phyloP scores from a whole-genome alignment of 495 filamentous ascomycete genomes.

The Penicillium argentinense region DNA sequence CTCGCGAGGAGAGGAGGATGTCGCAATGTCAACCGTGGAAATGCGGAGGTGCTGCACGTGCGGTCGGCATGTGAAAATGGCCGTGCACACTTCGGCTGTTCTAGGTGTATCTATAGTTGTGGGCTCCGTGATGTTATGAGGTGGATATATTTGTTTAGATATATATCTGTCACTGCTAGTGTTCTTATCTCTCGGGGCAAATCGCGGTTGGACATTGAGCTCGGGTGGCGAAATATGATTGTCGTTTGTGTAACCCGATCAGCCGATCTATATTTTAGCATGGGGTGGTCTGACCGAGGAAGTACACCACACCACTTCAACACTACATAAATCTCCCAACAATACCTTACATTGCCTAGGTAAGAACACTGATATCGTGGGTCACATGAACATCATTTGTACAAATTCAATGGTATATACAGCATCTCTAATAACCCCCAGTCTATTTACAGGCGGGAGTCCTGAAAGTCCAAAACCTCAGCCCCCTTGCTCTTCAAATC shows the following conservation, averaged over 20 bases:
- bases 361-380: not conserved
- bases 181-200: no score
- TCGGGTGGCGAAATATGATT: no score
- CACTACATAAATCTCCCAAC: not conserved
- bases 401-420: slow-evolving; percentile 6
- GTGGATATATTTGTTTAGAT: no score
- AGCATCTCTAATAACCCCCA: not conserved
- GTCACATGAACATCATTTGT: slow-evolving; percentile 1
- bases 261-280: not conserved
- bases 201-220: not conserved
- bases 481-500: slow-evolving; percentile 26
- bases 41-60: slow-evolving; percentile 31
- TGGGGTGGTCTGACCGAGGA: not conserved
- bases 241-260: no score
- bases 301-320: no score
- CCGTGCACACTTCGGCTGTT: slow-evolving; percentile 15
- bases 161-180: no score
- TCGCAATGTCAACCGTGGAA: slow-evolving; percentile 5
- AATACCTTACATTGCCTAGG: not conserved
- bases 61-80: slow-evolving; percentile 24
- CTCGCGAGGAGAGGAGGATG: slow-evolving; percentile 6
- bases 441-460: slow-evolving; percentile 14
- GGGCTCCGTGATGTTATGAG: no score
- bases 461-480: slow-evolving; percentile 18
- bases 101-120: no score